These are phyloP conservation scores for Arthroderma sp. DNA, from an alignment of 2,329 filamentous ascomycete genomes.

Conservation along the genomic window DNA sequence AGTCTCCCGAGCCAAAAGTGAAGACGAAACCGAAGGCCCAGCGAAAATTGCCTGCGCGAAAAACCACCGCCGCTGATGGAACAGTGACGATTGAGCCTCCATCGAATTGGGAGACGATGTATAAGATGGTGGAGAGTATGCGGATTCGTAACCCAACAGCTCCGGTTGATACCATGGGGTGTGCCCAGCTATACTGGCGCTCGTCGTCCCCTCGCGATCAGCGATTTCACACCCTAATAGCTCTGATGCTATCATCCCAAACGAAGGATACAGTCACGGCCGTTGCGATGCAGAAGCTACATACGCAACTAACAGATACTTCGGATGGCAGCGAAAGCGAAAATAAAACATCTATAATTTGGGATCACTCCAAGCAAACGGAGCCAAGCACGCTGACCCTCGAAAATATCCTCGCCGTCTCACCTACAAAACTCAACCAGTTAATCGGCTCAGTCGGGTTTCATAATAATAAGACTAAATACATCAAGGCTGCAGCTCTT, in stretches of 20 bases:
- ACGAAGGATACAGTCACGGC: constrained; percentile 89
- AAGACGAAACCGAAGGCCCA: neutral
- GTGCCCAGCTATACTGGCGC: constrained; percentile 42
- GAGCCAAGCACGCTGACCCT: constrained; percentile 49
- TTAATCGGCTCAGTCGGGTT: constrained; percentile 79
- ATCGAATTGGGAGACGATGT: constrained; percentile 72
- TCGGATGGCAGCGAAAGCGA: neutral
- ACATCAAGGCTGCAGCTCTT: constrained; percentile 60
- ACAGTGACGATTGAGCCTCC: constrained; percentile 43
- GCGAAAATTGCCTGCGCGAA: constrained; percentile 29
- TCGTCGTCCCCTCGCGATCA: constrained; percentile 39
- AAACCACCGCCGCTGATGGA: constrained; percentile 26
- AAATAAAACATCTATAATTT: neutral
- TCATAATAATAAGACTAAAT: constrained; percentile 86
- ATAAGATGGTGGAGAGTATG: constrained; percentile 66
- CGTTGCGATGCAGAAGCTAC: constrained; percentile 64
- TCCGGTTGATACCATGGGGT: constrained; percentile 96
- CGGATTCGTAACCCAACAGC: constrained; percentile 52
- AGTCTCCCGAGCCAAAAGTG: constrained; percentile 7
- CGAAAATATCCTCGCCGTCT: constrained; percentile 61
- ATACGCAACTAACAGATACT: constrained; percentile 47
- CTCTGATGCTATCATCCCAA: constrained; percentile 83
- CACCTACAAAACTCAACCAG: constrained; percentile 52
- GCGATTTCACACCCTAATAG: constrained; percentile 73
- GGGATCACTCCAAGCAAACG: constrained; percentile 10